phyloP scores from a whole-genome alignment of 2,329 filamentous ascomycete species.

The Coniochaeta hoffmannii region DNA sequence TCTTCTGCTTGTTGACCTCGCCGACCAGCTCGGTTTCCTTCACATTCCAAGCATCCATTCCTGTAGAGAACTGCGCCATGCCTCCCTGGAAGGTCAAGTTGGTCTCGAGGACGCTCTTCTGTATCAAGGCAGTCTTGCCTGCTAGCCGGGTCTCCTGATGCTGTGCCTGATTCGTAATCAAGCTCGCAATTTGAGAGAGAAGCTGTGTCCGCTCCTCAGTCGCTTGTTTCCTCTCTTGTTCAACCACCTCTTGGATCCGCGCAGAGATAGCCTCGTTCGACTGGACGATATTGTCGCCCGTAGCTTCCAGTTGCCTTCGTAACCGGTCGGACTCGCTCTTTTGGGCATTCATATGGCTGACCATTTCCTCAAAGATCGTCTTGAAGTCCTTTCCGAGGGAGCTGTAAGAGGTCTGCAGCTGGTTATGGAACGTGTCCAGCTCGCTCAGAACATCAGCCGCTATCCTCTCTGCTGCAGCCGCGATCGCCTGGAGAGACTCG shows the following conservation, averaged over 20 bases:
- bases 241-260: slow-evolving; percentile 60
- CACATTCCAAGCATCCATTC: slow-evolving; percentile 67
- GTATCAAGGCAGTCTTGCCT: slow-evolving; percentile 54
- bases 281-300: slow-evolving; percentile 60
- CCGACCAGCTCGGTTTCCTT: slow-evolving; percentile 63
- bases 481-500: slow-evolving; percentile 75
- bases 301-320: slow-evolving; percentile 61
- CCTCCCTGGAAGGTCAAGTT: slow-evolving; percentile 58
- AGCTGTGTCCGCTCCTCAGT: slow-evolving; percentile 67
- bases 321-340: slow-evolving; percentile 68
- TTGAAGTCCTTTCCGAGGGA: slow-evolving; percentile 82
- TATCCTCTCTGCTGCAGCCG: slow-evolving; percentile 78
- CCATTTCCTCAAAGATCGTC: slow-evolving; percentile 71
- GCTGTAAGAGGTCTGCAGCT: slow-evolving; percentile 80
- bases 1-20: slow-evolving; percentile 64
- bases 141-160: slow-evolving; percentile 65
- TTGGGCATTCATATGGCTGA: slow-evolving; percentile 67
- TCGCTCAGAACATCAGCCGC: slow-evolving; percentile 84
- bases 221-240: slow-evolving; percentile 68
- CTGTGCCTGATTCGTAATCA: slow-evolving; percentile 69
- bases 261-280: slow-evolving; percentile 61
- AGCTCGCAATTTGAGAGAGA: slow-evolving; percentile 65
- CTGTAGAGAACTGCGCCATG: slow-evolving; percentile 57
- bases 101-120: slow-evolving; percentile 57
- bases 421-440: slow-evolving; percentile 72